phyloP scores from a whole-genome alignment of 495 filamentous ascomycete species.

The Penicillium chermesinum region DNA sequence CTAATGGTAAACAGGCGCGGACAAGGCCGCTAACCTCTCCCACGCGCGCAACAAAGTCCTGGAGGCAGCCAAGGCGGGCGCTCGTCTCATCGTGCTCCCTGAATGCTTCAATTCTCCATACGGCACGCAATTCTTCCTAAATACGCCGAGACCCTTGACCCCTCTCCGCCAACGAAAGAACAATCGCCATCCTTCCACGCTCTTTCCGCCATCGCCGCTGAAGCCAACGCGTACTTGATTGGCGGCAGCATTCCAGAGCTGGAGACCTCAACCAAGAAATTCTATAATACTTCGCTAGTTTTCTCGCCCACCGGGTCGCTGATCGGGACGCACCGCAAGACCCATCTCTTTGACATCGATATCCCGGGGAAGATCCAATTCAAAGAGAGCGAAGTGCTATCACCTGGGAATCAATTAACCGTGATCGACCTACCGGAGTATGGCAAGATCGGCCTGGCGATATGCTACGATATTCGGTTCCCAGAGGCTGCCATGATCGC shows the following conservation, averaged over 20 bases:
- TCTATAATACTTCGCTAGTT: conserved; percentile 86
- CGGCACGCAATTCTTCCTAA: conserved; percentile 79
- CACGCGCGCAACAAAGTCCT: conserved; percentile 78
- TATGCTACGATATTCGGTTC: conserved; percentile 97
- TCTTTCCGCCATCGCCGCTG: conserved; percentile 69
- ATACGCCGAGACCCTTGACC: conserved; percentile 84
- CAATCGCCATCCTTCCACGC: conserved; percentile 81
- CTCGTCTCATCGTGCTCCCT: conserved; percentile 55
- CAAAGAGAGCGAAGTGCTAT: conserved; percentile 82
- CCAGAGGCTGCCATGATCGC: conserved; percentile 91
- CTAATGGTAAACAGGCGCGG: conserved; percentile 47
- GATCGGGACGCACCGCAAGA: conserved; percentile 85
- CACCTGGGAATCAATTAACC: conserved; percentile 74
- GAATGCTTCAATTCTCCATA: conserved; percentile 99
- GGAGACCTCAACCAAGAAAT: conserved; percentile 56
- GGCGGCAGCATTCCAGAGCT: conserved; percentile 92
- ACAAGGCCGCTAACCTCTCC: conserved; percentile 80
- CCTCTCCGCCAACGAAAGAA: conserved; percentile 64
- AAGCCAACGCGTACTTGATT: conserved; percentile 71
- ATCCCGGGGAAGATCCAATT: conserved; percentile 94
- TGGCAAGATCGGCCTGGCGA: conserved; percentile 77
- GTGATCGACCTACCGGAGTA: conserved; percentile 80
- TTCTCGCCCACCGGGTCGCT: conserved; percentile 73
- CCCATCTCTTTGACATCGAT: conserved; percentile 98
- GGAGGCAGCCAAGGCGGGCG: conserved; percentile 70